These are phyloP conservation scores for Oryza punctata DNA, from an alignment of 176 grass and related monocot species.

Conservation along the genomic window DNA sequence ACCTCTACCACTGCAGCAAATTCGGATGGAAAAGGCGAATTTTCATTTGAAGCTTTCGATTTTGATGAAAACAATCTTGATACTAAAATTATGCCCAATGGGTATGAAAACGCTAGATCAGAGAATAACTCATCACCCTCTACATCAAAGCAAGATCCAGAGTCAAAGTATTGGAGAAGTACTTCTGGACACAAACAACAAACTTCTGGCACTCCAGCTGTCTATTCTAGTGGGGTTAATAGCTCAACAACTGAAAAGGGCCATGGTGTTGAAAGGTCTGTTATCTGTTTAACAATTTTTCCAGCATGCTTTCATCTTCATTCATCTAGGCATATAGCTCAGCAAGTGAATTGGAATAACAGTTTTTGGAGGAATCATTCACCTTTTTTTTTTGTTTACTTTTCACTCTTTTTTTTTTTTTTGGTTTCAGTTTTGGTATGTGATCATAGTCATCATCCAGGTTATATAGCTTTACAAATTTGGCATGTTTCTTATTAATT, in stretches of 20 bases:
- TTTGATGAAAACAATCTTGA: slow-evolving; percentile 46
- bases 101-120: slow-evolving; percentile 46
- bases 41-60: slow-evolving; percentile 47
- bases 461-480: background rate
- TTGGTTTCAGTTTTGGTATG: background rate
- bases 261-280: slow-evolving; percentile 67
- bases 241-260: slow-evolving; percentile 53
- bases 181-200: slow-evolving; percentile 65
- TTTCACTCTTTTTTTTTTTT: background rate
- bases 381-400: slow-evolving; percentile 12
- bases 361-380: slow-evolving; percentile 31
- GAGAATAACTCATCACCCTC: slow-evolving; percentile 62
- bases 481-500: background rate
- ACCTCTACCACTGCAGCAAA: slow-evolving; percentile 3
- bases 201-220: slow-evolving; percentile 51
- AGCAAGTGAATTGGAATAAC: slow-evolving; percentile 30
- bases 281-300: slow-evolving; percentile 26
- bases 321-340: slow-evolving; percentile 13
- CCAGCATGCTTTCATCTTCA: slow-evolving; percentile 17
- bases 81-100: slow-evolving; percentile 44
- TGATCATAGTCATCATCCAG: slow-evolving; percentile 10
- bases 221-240: slow-evolving; percentile 39
- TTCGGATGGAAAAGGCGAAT: slow-evolving; percentile 37
- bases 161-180: slow-evolving; percentile 53
- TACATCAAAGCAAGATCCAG: slow-evolving; percentile 63